Conservation (phyloP, 2,329 filamentous ascomycete genomes). For the Bertia moriformis region DNA sequence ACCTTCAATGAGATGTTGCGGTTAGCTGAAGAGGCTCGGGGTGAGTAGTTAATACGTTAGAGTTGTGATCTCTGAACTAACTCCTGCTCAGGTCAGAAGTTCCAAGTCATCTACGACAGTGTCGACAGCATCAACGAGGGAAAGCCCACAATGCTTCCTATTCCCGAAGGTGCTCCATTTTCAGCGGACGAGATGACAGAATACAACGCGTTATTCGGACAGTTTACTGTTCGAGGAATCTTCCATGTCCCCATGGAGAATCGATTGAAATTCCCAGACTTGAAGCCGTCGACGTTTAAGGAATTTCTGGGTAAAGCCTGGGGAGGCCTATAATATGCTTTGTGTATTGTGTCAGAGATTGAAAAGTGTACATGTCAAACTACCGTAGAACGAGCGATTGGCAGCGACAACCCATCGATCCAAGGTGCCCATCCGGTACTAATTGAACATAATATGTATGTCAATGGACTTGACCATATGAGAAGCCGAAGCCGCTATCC, state of each 20-base stretch:
- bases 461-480: no score
- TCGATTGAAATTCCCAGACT: constrained; percentile 12
- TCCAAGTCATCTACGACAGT: constrained; percentile 17
- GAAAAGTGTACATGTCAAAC: no score
- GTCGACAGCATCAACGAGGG: constrained; percentile 16
- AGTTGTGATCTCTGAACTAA: not conserved
- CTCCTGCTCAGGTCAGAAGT: constrained; percentile 9
- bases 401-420: no score
- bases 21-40: constrained; percentile 23
- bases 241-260: constrained; percentile 6
- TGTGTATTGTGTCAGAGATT: no score
- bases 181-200: constrained; percentile 9
- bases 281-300: constrained; percentile 10
- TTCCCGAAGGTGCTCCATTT: constrained; percentile 9
- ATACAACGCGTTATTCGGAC: constrained; percentile 8
- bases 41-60: constrained; percentile 12
- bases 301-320: constrained; percentile 9
- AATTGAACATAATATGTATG: no score
- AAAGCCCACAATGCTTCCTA: constrained; percentile 17
- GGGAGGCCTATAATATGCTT: no score
- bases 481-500: no score
- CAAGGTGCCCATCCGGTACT: no score
- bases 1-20: constrained; percentile 27
- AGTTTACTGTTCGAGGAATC: constrained; percentile 7
- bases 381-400: no score